Percentiles rank a stretch among this genome's conserved stretches.
phyloP scores from a whole-genome alignment of 805 yeast species.

The Blastobotrys mokoenaii region DNA sequence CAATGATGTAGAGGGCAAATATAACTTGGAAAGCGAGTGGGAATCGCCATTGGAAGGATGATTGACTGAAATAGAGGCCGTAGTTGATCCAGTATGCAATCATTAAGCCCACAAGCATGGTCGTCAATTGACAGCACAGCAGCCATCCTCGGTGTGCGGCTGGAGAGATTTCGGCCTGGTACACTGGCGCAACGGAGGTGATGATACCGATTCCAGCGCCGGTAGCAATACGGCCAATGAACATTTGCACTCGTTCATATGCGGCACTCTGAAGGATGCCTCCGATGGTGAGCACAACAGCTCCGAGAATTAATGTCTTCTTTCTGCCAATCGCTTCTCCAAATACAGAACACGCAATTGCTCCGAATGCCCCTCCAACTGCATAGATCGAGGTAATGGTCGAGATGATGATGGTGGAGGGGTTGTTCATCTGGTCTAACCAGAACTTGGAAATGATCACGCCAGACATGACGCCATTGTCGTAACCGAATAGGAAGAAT shows the following conservation, averaged over 20 bases:
- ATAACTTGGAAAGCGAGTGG: conserved; percentile 42
- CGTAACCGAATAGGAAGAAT: conserved; percentile 21
- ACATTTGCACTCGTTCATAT: conserved; percentile 30
- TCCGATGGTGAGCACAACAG: conserved; percentile 24
- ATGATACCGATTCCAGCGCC: conserved; percentile 50
- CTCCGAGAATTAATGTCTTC: conserved; percentile 49
- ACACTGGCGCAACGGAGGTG: conserved; percentile 45
- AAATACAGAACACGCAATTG: conserved; percentile 48
- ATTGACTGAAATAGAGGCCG: conserved; percentile 17
- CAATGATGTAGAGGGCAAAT: conserved; percentile 37
- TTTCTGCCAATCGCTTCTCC: conserved; percentile 57
- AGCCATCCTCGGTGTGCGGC: conserved; percentile 27
- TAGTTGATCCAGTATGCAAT: conserved; percentile 23
- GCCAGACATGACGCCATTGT: conserved; percentile 27
- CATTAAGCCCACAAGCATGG: conserved; percentile 29
- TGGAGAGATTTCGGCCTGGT: conserved; percentile 39
- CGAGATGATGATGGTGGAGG: background rate
- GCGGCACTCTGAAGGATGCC: conserved; percentile 24
- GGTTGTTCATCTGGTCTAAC: conserved; percentile 14
- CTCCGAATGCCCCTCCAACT: conserved; percentile 35
- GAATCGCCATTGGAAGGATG: conserved; percentile 25
- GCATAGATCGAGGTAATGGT: conserved; percentile 15
- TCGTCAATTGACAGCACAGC: conserved; percentile 23
- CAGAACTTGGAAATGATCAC: conserved; percentile 19
- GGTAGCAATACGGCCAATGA: conserved; percentile 44